Evolutionary conservation across 2,329 filamentous ascomycete genomes (phyloP), one percentile per base, ranked within the genome.

Genomic region (Pyrenochaeta sp.): DNA sequence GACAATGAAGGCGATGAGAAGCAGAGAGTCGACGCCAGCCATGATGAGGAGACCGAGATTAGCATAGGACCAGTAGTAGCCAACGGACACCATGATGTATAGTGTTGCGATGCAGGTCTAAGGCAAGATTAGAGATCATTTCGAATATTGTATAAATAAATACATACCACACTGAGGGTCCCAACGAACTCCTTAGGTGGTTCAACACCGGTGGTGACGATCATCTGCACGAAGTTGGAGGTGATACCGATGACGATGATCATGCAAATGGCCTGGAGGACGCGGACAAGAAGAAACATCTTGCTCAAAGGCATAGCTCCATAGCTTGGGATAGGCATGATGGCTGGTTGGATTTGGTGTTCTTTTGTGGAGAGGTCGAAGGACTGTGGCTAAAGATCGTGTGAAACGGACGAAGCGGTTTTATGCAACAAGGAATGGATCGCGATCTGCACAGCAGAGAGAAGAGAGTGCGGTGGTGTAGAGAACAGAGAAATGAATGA

Each of bases 21-120:
- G 84, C 36, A 88, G 75, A 3, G 82, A 76, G 77, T 97, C 93
- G 50, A 90, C 79, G 12, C 77, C 86, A 0, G 88, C 84, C 78
- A 91, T 83, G 54, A 93, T 85, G 61, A 93, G 88, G 5, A 92
- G 90, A 12, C 93, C 89, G 64, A 92, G 85, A 66, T 86, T 84
- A 74, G 93, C 91, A 68, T 88, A 84, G 78, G 92, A 94, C 65
- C 93, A 90, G 74, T 96, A 92, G 80, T 90, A 90, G 19, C 90
- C 90, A 68, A 96, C 89, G 68, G 85, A 85, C 66, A 84, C 74
- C 37, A 82, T 73, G 64, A 89, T 86, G 83, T 97, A 97, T 59
- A 97, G 85, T 5, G 89, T 85, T 9, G 91, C 89, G 57, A 95
- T 88, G 79, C 87, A 91, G 30, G 91, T 87, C 92, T 96, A 61